phyloP scores from a whole-genome alignment of 164 flowering plant species.

The Echeveria elegans region DNA sequence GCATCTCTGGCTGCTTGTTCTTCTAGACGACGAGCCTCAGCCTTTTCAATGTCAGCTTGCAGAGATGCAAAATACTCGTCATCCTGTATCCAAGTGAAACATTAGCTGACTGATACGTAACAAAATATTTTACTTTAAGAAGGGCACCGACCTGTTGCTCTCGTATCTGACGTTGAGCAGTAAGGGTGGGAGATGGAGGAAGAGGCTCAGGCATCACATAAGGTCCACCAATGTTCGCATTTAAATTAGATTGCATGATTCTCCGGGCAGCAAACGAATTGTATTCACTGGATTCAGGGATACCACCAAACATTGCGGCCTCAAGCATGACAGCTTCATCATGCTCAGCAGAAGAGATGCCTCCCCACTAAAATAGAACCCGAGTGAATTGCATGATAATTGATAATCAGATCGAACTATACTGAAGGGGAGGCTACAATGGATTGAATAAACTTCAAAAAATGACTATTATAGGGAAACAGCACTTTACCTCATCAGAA shows the following conservation, averaged over 20 bases:
- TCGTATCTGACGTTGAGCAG: slow-evolving; percentile 76
- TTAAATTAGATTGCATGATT: slow-evolving; percentile 24
- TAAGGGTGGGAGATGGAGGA: slow-evolving; percentile 80
- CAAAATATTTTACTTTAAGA: not conserved
- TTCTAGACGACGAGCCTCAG: slow-evolving; percentile 44
- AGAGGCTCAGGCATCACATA: slow-evolving; percentile 42
- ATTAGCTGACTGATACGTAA: not conserved
- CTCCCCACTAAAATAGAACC: slow-evolving; percentile 67
- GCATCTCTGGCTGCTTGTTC: slow-evolving; percentile 60
- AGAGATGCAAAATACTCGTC: slow-evolving; percentile 87
- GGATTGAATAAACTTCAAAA: not conserved
- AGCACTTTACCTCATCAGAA: slow-evolving; percentile 40
- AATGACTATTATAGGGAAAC: not conserved
- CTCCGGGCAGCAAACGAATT: slow-evolving; percentile 50
- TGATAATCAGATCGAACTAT: not conserved
- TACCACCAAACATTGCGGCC: slow-evolving; percentile 96
- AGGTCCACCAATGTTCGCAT: slow-evolving; percentile 14
- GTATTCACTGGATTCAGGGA: slow-evolving; percentile 63
- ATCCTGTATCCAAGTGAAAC: slow-evolving; percentile 40
- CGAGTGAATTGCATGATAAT: not conserved
- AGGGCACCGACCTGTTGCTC: slow-evolving; percentile 73
- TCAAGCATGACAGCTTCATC: slow-evolving; percentile 99
- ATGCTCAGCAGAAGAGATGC: slow-evolving; percentile 89
- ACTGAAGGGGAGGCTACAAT: not conserved
- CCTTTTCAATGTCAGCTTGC: slow-evolving; percentile 91